These are phyloP conservation scores for Lepidopterella palustris DNA, from an alignment of 495 filamentous ascomycete genomes.

Conservation along the genomic window DNA sequence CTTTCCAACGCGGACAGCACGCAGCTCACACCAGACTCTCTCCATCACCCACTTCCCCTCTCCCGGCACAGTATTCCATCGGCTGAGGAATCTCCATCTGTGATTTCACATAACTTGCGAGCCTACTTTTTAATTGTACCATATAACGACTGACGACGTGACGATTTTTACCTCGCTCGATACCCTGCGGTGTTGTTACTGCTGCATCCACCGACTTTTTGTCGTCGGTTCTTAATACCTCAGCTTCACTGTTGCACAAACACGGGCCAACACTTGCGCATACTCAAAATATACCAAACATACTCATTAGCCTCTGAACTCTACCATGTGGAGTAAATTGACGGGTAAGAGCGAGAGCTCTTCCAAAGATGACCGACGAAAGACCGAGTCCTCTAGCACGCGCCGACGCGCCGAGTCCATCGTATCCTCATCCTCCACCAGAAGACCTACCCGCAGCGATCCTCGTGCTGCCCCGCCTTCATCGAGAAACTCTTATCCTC, in stretches of 20 bases:
- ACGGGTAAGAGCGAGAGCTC: slow-evolving; percentile 36
- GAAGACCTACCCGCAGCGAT: slow-evolving; percentile 51
- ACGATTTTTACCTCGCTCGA: slow-evolving; percentile 8
- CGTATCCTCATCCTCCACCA: slow-evolving; percentile 37
- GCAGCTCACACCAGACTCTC: background rate
- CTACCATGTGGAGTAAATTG: slow-evolving; percentile 38
- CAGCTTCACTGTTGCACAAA: background rate
- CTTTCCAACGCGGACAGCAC: background rate
- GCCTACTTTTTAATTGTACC: slow-evolving; percentile 11
- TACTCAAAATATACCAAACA: background rate
- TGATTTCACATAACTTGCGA: slow-evolving; percentile 13
- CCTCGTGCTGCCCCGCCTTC: slow-evolving; percentile 38
- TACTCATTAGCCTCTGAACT: background rate
- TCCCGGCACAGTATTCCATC: slow-evolving; percentile 10
- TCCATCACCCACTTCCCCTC: slow-evolving; percentile 12
- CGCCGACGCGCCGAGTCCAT: slow-evolving; percentile 33
- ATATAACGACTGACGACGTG: slow-evolving; percentile 26
- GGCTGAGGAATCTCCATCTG: background rate
- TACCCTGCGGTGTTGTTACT: slow-evolving; percentile 7
- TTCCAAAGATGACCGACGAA: slow-evolving; percentile 22
- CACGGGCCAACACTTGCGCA: background rate
- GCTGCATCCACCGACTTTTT: slow-evolving; percentile 2
- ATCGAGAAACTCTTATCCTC: slow-evolving; percentile 39
- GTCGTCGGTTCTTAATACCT: slow-evolving; percentile 12
- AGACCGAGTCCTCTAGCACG: slow-evolving; percentile 5